Conservation (phyloP, 2,329 filamentous ascomycete species). For the Xylaria sp. region DNA sequence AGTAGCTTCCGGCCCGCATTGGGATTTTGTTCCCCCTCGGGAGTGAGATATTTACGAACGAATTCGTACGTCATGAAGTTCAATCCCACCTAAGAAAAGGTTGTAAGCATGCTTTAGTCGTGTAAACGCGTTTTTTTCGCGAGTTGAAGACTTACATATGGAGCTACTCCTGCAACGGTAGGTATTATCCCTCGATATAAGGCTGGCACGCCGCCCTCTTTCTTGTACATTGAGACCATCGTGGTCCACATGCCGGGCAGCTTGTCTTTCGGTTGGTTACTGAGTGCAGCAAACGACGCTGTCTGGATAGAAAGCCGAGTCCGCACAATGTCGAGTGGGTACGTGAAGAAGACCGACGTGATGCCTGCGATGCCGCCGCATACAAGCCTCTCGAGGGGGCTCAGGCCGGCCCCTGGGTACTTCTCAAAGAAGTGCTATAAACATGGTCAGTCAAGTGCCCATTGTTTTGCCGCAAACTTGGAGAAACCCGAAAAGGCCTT, state of each 20-base stretch:
- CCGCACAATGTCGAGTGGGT: constrained; percentile 95
- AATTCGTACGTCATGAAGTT: constrained; percentile 99
- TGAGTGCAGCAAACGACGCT: constrained; percentile 85
- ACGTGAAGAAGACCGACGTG: constrained; percentile 92
- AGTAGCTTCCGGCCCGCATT: constrained; percentile 77
- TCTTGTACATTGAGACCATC: constrained; percentile 81
- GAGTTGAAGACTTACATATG: constrained; percentile 65
- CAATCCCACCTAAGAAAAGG: constrained; percentile 70
- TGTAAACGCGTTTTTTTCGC: neutral
- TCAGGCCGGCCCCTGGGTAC: constrained; percentile 72
- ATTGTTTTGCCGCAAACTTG: neutral
- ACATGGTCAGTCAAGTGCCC: constrained; percentile 14
- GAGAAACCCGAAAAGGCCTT: neutral
- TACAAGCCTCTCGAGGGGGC: constrained; percentile 74
- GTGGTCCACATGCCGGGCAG: constrained; percentile 93
- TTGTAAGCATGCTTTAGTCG: constrained; percentile 22
- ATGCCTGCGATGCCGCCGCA: constrained; percentile 92
- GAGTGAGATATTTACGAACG: constrained; percentile 80
- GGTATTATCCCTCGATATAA: constrained; percentile 95
- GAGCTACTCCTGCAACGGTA: constrained; percentile 91
- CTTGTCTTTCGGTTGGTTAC: constrained; percentile 60
- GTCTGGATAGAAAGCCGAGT: constrained; percentile 96
- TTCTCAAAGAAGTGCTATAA: constrained; percentile 74
- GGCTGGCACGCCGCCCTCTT: constrained; percentile 80
- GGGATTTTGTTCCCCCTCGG: constrained; percentile 84